These are phyloP conservation scores for Cystobasidium ongulense DNA, from an alignment of 768 basidiomycete genomes.

Conservation along the genomic window DNA sequence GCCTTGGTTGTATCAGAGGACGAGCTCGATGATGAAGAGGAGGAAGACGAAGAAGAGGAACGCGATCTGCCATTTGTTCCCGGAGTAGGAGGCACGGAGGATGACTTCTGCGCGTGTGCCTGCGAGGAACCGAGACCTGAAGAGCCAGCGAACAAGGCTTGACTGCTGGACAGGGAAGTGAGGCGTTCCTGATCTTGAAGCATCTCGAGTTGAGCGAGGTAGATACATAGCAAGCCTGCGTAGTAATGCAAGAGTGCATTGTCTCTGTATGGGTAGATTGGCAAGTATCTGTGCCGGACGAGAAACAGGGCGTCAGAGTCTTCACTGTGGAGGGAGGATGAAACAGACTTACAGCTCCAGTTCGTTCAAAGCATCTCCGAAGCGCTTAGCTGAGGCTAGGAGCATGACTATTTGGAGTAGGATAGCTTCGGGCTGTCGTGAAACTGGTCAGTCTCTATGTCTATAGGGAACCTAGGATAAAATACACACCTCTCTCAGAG, in stretches of 20 bases:
- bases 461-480: background rate
- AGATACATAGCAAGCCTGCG: slow-evolving; percentile 29
- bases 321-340: background rate
- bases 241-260: slow-evolving; percentile 20
- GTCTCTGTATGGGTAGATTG: slow-evolving; percentile 23
- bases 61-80: background rate
- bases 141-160: background rate
- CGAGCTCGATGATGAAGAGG: slow-evolving; percentile 6
- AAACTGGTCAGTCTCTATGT: background rate
- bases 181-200: background rate
- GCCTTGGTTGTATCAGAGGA: background rate
- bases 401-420: slow-evolving; percentile 12
- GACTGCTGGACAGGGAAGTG: background rate
- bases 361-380: slow-evolving; percentile 28
- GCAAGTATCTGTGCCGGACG: slow-evolving; percentile 9
- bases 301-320: background rate
- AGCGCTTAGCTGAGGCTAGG: background rate
- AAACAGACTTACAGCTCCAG: slow-evolving; percentile 29
- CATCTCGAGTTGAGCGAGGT: slow-evolving; percentile 14
- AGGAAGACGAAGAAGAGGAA: slow-evolving; percentile 22
- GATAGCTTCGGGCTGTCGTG: background rate
- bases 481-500: slow-evolving; percentile 14
- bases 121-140: background rate
- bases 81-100: background rate
- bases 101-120: background rate